A percentile compares a stretch with the other conserved stretches of the same genome.
Evolutionary conservation across 805 yeast species (phyloP).

Genomic region (Candida arabinofermentans): DNA sequence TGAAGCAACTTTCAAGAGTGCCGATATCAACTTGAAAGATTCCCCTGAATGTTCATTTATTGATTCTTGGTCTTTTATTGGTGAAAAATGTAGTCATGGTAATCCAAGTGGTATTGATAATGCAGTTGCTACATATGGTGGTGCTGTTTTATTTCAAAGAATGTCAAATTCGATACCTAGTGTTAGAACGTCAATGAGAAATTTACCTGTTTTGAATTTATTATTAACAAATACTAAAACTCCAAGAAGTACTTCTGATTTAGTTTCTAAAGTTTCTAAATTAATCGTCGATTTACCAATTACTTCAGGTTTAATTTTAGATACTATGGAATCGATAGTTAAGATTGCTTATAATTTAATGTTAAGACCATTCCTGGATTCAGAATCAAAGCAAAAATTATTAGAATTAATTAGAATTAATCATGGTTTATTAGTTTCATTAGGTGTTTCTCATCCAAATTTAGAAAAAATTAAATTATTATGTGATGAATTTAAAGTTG

Average conservation of each 20-base stretch:
- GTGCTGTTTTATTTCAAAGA: conserved; percentile 88
- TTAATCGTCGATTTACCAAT: conserved; percentile 50
- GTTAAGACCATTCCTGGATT: conserved; percentile 46
- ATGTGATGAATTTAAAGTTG: conserved; percentile 62
- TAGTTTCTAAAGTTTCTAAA: conserved; percentile 73
- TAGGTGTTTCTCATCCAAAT: conserved; percentile 93
- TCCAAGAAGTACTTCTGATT: conserved; percentile 82
- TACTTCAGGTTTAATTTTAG: conserved; percentile 55
- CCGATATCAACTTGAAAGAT: conserved; percentile 33
- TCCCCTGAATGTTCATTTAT: conserved; percentile 52
- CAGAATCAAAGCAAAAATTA: conserved; percentile 39
- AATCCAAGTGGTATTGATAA: conserved; percentile 97
- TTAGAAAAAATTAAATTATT: conserved; percentile 68
- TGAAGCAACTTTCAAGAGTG: conserved; percentile 31
- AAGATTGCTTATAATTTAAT: conserved; percentile 66
- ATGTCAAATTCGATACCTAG: conserved; percentile 51
- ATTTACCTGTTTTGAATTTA: conserved; percentile 70
- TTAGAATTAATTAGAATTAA: conserved; percentile 70
- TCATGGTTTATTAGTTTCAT: conserved; percentile 79
- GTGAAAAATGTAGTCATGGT: conserved; percentile 94
- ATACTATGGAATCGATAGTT: conserved; percentile 73
- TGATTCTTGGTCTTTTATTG: conserved; percentile 85
- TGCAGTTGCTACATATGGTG: conserved; percentile 93
- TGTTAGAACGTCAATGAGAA: conserved; percentile 62
- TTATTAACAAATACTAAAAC: conserved; percentile 79